Base-by-base conservation (phyloP, 495 filamentous ascomycete species). In the Tuber melanosporum region DNA sequence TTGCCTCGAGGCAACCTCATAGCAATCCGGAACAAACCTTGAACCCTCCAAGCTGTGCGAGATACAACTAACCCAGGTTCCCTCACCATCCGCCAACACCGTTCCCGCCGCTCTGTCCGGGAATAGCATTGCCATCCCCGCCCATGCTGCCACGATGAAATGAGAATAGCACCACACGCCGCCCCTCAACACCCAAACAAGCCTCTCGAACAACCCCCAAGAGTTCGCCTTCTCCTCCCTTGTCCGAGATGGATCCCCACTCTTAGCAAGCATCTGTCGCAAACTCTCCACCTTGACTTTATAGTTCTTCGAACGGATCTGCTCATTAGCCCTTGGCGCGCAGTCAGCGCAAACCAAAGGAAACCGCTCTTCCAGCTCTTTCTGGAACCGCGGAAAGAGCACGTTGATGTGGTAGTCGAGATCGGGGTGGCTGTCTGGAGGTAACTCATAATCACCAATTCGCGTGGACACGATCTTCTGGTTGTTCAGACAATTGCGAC, bases 401-500 rank as follows among this genome's bases (percentile, higher is more conserved):
- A 74, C 62, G 49, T 75, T 79, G 39, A 79, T 73, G 57, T 77
- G 74, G 36, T 82, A 70, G n/a, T 82, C 74, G 73, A 82, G 82
- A 73, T 82, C 81, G 0, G 81, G 81, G 39, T 82, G 81, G 80
- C 75, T 77, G 43, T 82, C 81, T 4, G 80, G 81, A 12, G 81
- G 81, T 36, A 82, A 74, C 26, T 79, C 80, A 52, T 79, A 82
- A 0, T 75, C 71, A 22, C 75, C 75, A 45, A 79, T 79, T 0
- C 80, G 77, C 69, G 74, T 79, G 9, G 76, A 77, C 39, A 82
- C 70, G 57, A 82, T 73, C 52, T 80, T 71, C 32, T 82, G 81
- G 73, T 82, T 82, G 76, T 82, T 74, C 5, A 76, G 44, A 74
- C 81, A 82, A 32, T 78, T 75, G 71, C 79, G 80, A 20, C 81